These are phyloP conservation scores for Paradendryphiella salina DNA, from an alignment of 2,329 filamentous ascomycete species.

Conservation along the genomic window DNA sequence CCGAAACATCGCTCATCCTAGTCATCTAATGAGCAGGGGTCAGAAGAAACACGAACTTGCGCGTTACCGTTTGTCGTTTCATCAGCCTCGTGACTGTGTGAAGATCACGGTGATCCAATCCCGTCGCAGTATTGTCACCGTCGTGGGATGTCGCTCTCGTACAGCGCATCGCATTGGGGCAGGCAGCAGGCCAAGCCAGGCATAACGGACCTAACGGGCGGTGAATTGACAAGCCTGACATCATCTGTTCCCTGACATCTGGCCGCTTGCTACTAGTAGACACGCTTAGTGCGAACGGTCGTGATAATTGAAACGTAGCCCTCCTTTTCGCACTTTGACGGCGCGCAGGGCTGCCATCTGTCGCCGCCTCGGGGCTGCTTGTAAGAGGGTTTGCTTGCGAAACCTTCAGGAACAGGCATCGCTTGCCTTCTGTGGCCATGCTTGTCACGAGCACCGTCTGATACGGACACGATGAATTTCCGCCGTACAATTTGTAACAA, in stretches of 20 bases:
- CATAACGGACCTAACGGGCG: conserved; percentile 20
- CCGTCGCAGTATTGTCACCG: conserved; percentile 31
- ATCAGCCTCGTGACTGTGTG: conserved; percentile 48
- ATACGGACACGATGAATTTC: conserved; percentile 33
- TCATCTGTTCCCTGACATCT: conserved; percentile 27
- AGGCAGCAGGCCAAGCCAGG: conserved; percentile 19
- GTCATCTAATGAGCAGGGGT: conserved; percentile 39
- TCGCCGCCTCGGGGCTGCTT: conserved; percentile 25
- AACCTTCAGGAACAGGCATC: conserved; percentile 41
- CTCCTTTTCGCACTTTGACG: conserved; percentile 32
- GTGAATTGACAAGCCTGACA: conserved; percentile 39
- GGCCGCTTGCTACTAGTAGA: conserved; percentile 32
- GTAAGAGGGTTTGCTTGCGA: conserved; percentile 30
- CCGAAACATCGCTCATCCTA: conserved; percentile 46
- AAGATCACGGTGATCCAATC: conserved; percentile 45
- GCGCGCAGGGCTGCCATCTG: conserved; percentile 29
- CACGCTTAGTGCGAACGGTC: conserved; percentile 38
- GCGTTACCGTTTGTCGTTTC: conserved; percentile 43
- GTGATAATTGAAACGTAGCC: conserved; percentile 36
- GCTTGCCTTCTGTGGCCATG: conserved; percentile 26
- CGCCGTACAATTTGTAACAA: conserved; percentile 36
- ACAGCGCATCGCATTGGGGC: conserved; percentile 28
- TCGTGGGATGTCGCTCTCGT: conserved; percentile 25
- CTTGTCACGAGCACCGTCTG: conserved; percentile 28
- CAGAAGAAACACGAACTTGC: conserved; percentile 44